Percentiles rank a stretch among this genome's conserved stretches.
These are phyloP conservation scores for Arthroderma uncinatum DNA, from an alignment of 2,329 filamentous ascomycete genomes.

Conservation along the genomic window DNA sequence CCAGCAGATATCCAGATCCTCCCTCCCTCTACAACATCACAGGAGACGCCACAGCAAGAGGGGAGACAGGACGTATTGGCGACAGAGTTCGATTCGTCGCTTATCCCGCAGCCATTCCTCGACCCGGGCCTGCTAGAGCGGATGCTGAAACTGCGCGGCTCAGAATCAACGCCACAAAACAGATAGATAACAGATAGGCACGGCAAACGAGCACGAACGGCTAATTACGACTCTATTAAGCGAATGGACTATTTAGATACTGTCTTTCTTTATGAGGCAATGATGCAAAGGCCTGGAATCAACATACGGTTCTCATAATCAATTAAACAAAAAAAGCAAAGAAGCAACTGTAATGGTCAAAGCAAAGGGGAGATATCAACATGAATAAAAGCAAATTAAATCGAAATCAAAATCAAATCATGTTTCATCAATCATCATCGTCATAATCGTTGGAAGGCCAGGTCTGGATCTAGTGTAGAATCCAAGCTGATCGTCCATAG, in stretches of 20 bases:
- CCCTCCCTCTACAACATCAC: neutral
- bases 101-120: slow-evolving; percentile 14
- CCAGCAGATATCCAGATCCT: slow-evolving; percentile 13
- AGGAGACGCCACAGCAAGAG: neutral
- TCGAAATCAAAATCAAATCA: neutral
- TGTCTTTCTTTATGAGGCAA: neutral
- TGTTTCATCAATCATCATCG: neutral
- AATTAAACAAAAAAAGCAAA: neutral
- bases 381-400: neutral
- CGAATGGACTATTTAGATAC: neutral
- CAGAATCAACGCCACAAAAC: neutral
- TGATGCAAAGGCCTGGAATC: neutral
- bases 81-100: slow-evolving; percentile 14
- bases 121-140: slow-evolving; percentile 4
- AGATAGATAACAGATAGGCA: neutral
- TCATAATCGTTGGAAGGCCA: neutral
- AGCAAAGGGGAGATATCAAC: neutral
- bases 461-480: too few species aligned
- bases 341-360: neutral
- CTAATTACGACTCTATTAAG: neutral
- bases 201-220: neutral
- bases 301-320: too few species aligned
- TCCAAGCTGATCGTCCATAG: too few species aligned
- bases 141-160: neutral
- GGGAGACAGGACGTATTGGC: neutral